phyloP scores from a whole-genome alignment of 495 filamentous ascomycete species.

The Lasiosphaeria hispida region DNA sequence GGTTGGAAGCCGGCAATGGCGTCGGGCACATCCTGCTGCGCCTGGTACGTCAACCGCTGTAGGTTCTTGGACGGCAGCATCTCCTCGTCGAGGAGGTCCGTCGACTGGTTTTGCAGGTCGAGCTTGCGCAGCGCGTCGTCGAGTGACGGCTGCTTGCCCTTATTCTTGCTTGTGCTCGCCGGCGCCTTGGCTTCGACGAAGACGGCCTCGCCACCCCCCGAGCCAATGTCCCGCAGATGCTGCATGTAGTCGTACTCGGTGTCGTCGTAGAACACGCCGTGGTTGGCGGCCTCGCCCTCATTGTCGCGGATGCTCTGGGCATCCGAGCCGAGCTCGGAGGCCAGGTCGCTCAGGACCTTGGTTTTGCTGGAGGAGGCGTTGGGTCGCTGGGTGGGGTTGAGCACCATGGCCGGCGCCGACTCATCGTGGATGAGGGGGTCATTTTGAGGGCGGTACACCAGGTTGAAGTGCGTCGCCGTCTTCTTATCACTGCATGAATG shows the following conservation, averaged over 20 bases:
- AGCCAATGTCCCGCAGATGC: constrained; percentile 80
- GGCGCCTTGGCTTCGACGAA: constrained; percentile 66
- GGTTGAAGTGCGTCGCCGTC: constrained; percentile 82
- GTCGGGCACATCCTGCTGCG: constrained; percentile 91
- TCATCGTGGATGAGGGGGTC: constrained; percentile 92
- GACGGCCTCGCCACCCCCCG: constrained; percentile 59
- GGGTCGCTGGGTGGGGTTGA: constrained; percentile 53
- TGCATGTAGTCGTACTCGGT: constrained; percentile 99
- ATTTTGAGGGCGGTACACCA: constrained; percentile 95
- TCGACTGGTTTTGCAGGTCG: constrained; percentile 57
- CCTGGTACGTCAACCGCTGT: constrained; percentile 76
- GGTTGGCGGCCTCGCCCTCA: constrained; percentile 92
- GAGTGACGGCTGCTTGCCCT: constrained; percentile 62
- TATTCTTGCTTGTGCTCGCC: constrained; percentile 52
- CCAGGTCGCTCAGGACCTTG: constrained; percentile 68
- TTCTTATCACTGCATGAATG: constrained; percentile 76
- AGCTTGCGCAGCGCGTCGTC: constrained; percentile 76
- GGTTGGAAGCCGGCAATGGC: constrained; percentile 89
- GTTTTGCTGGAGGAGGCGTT: constrained; percentile 34
- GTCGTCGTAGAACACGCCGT: constrained; percentile 86
- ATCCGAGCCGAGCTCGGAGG: constrained; percentile 68
- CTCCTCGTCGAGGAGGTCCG: constrained; percentile 63
- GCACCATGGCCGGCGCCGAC: constrained; percentile 75
- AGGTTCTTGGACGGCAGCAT: constrained; percentile 69
- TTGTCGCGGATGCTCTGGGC: constrained; percentile 66